Evolutionary conservation across 139 green algal species (phyloP).

Genomic region (Mychonastes homosphaera): DNA sequence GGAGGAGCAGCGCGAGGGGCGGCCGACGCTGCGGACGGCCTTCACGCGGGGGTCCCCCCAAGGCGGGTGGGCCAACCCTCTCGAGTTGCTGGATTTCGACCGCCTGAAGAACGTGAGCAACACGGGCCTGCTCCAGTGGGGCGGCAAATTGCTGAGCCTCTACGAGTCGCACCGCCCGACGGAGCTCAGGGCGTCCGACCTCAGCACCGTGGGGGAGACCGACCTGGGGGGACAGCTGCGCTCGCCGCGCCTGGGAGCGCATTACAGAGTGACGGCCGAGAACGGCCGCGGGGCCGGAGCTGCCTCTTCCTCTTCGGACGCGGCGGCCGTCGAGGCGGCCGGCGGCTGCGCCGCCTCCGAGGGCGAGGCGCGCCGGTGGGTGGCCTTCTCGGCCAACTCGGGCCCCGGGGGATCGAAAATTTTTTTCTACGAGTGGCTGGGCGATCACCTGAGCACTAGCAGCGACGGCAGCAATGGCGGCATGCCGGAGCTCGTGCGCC

Average conservation of each 20-base stretch:
- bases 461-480: no score
- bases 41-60: conserved; percentile 34
- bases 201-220: conserved; percentile 19
- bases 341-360: no score
- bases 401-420: no score
- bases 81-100: conserved; percentile 42
- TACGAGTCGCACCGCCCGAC: no score
- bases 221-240: conserved; percentile 27
- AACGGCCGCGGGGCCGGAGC: no score
- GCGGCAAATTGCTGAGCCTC: conserved; percentile 22
- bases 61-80: conserved; percentile 20
- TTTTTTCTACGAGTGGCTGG: no score
- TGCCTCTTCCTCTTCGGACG: no score
- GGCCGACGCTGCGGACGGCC: conserved; percentile 26
- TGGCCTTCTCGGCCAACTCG: no score
- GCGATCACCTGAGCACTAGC: no score
- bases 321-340: no score
- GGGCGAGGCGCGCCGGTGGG: conserved; percentile 8
- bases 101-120: conserved; percentile 47
- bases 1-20: conserved; percentile 27
- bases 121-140: conserved; percentile 41
- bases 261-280: conserved; percentile 29
- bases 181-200: conserved; percentile 21
- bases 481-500: no score
- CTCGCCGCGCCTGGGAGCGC: conserved; percentile 20